Evolutionary conservation across 768 basidiomycete species (phyloP).

Genomic region (Cystofilobasidium ferigula): DNA sequence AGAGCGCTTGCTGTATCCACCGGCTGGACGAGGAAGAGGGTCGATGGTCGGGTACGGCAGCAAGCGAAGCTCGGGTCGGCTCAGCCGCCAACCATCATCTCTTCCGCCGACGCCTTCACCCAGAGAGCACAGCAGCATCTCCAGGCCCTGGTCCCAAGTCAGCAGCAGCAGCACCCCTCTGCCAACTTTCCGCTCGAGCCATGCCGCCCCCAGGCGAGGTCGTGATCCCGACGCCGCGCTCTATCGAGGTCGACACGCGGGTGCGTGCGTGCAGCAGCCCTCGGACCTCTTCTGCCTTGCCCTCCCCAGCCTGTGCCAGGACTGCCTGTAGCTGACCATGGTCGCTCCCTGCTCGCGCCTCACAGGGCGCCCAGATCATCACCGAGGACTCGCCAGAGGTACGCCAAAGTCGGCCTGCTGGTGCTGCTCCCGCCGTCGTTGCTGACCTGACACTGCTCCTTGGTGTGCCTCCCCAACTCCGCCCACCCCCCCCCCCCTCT

Average conservation of each 20-base stretch:
- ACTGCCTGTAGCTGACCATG: neutral
- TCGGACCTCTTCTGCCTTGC: no score
- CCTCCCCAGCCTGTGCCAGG: neutral
- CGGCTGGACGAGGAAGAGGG: no score
- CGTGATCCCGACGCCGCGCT: constrained; percentile 20
- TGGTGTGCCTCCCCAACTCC: constrained; percentile 6
- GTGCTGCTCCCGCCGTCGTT: neutral
- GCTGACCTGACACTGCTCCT: constrained; percentile 17
- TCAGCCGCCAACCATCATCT: no score
- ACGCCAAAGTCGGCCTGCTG: constrained; percentile 35
- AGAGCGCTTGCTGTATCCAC: no score
- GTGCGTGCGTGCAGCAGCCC: no score
- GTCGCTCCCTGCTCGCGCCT: neutral
- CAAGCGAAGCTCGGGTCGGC: no score
- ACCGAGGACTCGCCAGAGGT: constrained; percentile 92
- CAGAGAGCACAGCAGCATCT: no score
- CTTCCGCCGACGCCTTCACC: no score
- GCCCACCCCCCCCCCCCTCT: constrained; percentile 17
- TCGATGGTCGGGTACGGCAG: no score
- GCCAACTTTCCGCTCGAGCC: neutral
- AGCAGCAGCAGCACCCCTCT: no score
- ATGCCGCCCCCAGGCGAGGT: constrained; percentile 14
- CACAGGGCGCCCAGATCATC: constrained; percentile 69
- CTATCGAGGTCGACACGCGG: constrained; percentile 22
- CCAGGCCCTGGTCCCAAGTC: no score